Evolutionary conservation across 352 stramenopile genomes (phyloP).

Genomic region (Phytophthora quininea): DNA sequence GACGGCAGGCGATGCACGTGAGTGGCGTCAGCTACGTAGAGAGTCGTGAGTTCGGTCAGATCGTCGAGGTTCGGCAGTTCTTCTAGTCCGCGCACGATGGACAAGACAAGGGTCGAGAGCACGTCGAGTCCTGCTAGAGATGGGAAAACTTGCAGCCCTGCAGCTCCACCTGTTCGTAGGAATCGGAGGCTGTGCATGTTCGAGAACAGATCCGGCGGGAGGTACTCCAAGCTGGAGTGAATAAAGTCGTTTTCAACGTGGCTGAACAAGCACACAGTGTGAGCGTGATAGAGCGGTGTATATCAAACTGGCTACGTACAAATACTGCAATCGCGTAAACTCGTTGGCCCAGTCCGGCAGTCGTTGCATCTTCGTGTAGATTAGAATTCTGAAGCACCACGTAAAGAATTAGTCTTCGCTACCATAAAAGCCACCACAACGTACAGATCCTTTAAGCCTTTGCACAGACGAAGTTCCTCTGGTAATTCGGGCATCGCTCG

Average conservation of each 20-base stretch:
- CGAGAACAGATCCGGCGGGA: slow-evolving; percentile 37
- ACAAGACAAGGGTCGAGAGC: slow-evolving; percentile 41
- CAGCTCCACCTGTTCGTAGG: slow-evolving; percentile 37
- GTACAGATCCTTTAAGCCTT: slow-evolving; percentile 30
- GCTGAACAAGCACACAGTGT: slow-evolving; percentile 5
- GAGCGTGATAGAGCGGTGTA: neutral
- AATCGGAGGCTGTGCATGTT: slow-evolving; percentile 48
- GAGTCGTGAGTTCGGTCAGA: slow-evolving; percentile 19
- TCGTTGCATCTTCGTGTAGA: slow-evolving; percentile 37
- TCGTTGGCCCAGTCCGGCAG: slow-evolving; percentile 37
- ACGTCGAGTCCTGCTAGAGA: slow-evolving; percentile 36
- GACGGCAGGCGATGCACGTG: slow-evolving; percentile 34
- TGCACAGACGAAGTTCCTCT: slow-evolving; percentile 36
- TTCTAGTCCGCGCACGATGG: slow-evolving; percentile 21
- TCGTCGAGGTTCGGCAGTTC: slow-evolving; percentile 41
- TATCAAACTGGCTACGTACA: slow-evolving; percentile 20
- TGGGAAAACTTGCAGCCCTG: slow-evolving; percentile 35
- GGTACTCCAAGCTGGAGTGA: slow-evolving; percentile 35
- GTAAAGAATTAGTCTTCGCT: neutral
- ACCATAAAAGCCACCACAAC: neutral
- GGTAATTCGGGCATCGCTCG: slow-evolving; percentile 35
- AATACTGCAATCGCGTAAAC: slow-evolving; percentile 34
- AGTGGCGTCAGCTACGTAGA: slow-evolving; percentile 37
- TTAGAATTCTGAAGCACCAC: slow-evolving; percentile 25
- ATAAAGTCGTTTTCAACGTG: slow-evolving; percentile 44